Evolutionary conservation across 306 rosid genomes (phyloP), one percentile per base, ranked within the genome.

Genomic region (Corylus americana): DNA sequence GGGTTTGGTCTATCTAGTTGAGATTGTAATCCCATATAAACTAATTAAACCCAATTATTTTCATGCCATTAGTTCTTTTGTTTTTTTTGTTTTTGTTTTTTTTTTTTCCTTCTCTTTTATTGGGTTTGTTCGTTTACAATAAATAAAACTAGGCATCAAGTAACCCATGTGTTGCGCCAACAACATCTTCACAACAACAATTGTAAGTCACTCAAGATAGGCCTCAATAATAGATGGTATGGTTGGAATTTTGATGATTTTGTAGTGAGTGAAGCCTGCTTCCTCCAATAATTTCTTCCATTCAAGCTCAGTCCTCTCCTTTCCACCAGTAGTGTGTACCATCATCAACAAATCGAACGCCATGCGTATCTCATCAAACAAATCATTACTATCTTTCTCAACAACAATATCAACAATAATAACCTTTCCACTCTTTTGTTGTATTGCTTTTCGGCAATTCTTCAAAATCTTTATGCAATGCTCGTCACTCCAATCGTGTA

Each of bases 331-430:
- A 42, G 74, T 66, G 16, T 57, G 83, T 0, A 77, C 81, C 16
- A 90, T 81, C 82, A 86, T 85, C 69, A 84, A 54, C 83, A 90
- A 81, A 79, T 92, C 97, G 9, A 87, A 87, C 1, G 74, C 85
- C 9, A 85, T 20, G 1, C 85, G 59, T 0, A 77, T 54, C 57
- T 91, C 91, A 0, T 87, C 89, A 57, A 90, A 89, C 13, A 72
- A 66, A 3, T 77, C 90, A 3, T 77, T 53, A 0, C 90, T 90
- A 4, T 91, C 89, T 0, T 86, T 79, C 0, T 81, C 71, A 11
- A 92, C 51, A 3, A 92, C 81, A n/a, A 76, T 79, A 1, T 12
- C 55, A 50, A 50, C 14, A 50, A 50, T 50, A 12, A 50, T 50
- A 50, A 50, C 14, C 55, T 50, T 50, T 50, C 55, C 55, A 10